Conservation (phyloP, 2,329 filamentous ascomycete genomes). For the Ceratocystis ficicola region DNA sequence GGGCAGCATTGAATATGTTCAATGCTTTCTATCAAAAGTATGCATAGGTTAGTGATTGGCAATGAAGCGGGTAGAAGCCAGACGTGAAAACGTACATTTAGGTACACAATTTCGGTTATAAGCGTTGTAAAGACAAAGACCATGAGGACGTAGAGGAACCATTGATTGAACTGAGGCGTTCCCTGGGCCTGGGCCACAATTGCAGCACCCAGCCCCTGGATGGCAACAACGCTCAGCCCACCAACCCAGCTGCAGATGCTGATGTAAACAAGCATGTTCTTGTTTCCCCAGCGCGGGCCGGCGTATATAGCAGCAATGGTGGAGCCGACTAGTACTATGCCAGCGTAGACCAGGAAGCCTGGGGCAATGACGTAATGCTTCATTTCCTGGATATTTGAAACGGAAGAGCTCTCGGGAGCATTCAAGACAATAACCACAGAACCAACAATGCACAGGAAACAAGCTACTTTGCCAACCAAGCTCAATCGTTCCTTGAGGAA, state of each 20-base stretch:
- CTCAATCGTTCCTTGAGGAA: conserved; percentile 92
- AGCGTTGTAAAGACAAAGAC: conserved; percentile 85
- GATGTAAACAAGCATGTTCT: conserved; percentile 95
- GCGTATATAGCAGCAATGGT: conserved; percentile 63
- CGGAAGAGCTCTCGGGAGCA: conserved; percentile 73
- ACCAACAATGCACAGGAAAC: conserved; percentile 88
- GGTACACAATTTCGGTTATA: conserved; percentile 83
- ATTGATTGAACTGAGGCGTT: conserved; percentile 83
- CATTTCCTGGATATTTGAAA: conserved; percentile 84
- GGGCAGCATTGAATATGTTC: conserved; percentile 89
- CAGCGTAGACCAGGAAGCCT: conserved; percentile 74
- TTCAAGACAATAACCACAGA: conserved; percentile 92
- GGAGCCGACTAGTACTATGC: conserved; percentile 66
- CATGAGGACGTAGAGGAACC: conserved; percentile 87
- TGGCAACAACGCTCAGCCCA: conserved; percentile 86
- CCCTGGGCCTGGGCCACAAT: conserved; percentile 78
- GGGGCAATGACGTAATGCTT: conserved; percentile 73
- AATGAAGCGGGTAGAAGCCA: neutral
- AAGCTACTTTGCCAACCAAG: conserved; percentile 90
- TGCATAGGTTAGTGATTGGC: neutral
- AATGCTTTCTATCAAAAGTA: conserved; percentile 77
- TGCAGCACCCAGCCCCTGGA: conserved; percentile 81
- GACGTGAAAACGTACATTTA: conserved; percentile 63
- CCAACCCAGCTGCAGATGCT: conserved; percentile 93
- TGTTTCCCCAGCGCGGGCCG: conserved; percentile 82